A percentile compares a stretch with the other conserved stretches of the same genome.
phyloP scores from a whole-genome alignment of 768 basidiomycete species.

The Tulasnella sp. region DNA sequence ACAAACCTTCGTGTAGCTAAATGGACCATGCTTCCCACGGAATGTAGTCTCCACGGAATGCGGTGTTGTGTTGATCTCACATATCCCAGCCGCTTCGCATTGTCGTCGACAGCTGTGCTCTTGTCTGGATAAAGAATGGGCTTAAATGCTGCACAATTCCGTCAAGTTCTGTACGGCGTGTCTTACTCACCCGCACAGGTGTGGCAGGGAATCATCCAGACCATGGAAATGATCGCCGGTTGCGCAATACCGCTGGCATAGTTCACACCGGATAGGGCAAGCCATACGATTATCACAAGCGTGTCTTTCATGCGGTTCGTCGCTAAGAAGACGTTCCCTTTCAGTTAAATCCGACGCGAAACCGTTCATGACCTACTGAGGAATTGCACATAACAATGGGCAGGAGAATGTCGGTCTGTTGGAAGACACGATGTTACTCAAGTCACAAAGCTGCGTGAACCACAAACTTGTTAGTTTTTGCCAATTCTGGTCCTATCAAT shows the following conservation, averaged over 20 bases:
- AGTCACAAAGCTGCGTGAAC: not conserved
- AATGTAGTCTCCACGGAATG: constrained; percentile 16
- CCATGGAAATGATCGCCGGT: constrained; percentile 15
- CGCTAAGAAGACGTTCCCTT: not conserved
- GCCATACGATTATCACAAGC: constrained; percentile 8
- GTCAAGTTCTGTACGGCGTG: not conserved
- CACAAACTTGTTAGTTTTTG: not conserved
- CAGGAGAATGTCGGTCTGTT: not conserved
- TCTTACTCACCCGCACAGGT: constrained; percentile 17
- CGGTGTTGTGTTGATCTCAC: constrained; percentile 4
- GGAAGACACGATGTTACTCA: not conserved
- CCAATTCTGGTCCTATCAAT: not conserved
- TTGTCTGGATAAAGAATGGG: not conserved
- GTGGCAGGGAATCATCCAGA: not conserved
- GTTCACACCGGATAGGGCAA: constrained; percentile 14
- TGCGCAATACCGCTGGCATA: constrained; percentile 4
- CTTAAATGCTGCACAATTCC: not conserved
- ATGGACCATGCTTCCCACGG: not conserved
- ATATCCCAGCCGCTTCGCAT: constrained; percentile 18
- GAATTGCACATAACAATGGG: not conserved
- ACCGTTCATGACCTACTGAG: not conserved
- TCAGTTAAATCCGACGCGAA: not conserved
- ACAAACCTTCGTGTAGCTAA: constrained; percentile 20
- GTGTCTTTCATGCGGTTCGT: constrained; percentile 10
- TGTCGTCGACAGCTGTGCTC: constrained; percentile 8